A percentile compares a stretch with the other conserved stretches of the same genome.
These are phyloP conservation scores for Cystofilobasidium macerans DNA, from an alignment of 768 basidiomycete species.

Conservation along the genomic window DNA sequence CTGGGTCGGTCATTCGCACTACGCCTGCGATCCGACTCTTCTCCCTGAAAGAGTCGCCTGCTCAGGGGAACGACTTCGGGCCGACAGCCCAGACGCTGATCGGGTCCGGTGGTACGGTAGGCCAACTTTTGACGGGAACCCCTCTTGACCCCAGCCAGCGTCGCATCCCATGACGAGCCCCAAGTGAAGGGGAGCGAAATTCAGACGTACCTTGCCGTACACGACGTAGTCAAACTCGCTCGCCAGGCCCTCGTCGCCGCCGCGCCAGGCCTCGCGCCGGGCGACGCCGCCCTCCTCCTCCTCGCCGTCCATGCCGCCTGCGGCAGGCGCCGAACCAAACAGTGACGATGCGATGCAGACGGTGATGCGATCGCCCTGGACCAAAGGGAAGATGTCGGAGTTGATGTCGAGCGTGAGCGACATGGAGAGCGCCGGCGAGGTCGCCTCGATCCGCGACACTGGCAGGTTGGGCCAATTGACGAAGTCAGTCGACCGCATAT, in stretches of 20 bases:
- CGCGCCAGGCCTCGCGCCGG: constrained; percentile 45
- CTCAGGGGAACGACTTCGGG: no score
- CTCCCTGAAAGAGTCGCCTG: no score
- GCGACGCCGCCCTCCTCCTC: constrained; percentile 28
- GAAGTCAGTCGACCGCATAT: no score
- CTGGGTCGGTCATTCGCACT: no score
- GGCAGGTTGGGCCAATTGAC: not conserved
- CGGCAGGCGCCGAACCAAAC: constrained; percentile 11
- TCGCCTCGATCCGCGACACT: constrained; percentile 86
- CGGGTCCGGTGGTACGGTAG: no score
- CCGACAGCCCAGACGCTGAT: no score
- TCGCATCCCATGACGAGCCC: no score
- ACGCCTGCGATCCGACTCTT: no score
- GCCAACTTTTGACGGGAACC: no score
- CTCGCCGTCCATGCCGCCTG: constrained; percentile 29
- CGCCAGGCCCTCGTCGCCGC: constrained; percentile 72
- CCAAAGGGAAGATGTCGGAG: constrained; percentile 72
- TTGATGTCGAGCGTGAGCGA: constrained; percentile 87
- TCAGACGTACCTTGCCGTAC: constrained; percentile 74
- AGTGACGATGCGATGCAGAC: constrained; percentile 57
- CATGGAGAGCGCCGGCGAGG: constrained; percentile 87
- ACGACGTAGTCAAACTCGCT: constrained; percentile 98
- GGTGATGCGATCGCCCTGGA: constrained; percentile 59
- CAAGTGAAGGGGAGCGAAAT: not conserved
- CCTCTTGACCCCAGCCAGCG: no score